These are phyloP conservation scores for Talaromyces sp. DNA, from an alignment of 2,329 filamentous ascomycete species.

Conservation along the genomic window DNA sequence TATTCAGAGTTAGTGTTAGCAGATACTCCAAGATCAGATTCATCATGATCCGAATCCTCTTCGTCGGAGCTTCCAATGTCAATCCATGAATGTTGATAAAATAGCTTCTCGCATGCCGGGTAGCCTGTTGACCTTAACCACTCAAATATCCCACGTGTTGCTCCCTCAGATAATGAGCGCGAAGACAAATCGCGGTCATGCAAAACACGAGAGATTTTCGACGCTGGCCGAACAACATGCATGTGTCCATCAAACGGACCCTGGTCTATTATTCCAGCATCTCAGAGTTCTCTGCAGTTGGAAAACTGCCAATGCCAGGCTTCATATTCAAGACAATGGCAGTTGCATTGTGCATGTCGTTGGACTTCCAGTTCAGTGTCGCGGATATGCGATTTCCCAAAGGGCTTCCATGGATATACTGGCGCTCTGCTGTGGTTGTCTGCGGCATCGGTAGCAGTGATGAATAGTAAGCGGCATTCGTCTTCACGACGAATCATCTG, in stretches of 20 bases:
- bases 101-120: neutral
- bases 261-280: neutral
- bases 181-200: neutral
- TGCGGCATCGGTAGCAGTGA: neutral
- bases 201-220: neutral
- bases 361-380: slow-evolving; percentile 17
- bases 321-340: slow-evolving; percentile 18
- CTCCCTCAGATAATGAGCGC: slow-evolving; percentile 1
- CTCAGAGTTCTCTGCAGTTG: neutral
- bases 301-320: slow-evolving; percentile 17
- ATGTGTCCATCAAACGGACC: neutral
- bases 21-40: neutral
- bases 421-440: neutral
- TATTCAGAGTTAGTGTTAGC: neutral
- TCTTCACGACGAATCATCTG: slow-evolving; percentile 11
- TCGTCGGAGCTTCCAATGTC: slow-evolving; percentile 3
- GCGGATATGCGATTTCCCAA: slow-evolving; percentile 13
- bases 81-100: slow-evolving; percentile 6
- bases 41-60: neutral
- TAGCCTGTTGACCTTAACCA: slow-evolving; percentile 3
- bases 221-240: neutral
- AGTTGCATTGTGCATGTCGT: slow-evolving; percentile 16
- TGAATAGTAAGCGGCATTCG: slow-evolving; percentile 16
- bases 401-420: slow-evolving; percentile 18
- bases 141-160: neutral